These are phyloP conservation scores for Wickerhamiella occidentalis DNA, from an alignment of 805 yeast genomes.

Conservation along the genomic window DNA sequence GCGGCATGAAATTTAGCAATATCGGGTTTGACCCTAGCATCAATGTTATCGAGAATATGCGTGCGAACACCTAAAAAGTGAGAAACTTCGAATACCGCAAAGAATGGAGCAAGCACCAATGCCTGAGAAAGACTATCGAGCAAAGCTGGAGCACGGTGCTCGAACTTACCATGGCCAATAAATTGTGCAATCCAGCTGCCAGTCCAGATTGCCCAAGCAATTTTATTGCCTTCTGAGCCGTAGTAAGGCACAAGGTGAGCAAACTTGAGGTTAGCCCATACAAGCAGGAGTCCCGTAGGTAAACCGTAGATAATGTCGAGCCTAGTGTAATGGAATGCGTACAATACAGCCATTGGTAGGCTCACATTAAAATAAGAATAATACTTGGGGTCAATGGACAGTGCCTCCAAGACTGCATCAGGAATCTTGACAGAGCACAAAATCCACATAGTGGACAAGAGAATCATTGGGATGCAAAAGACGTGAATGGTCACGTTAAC, in stretches of 20 bases:
- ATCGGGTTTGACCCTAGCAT: conserved; percentile 30
- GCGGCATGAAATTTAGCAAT: conserved; percentile 21
- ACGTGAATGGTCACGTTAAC: conserved; percentile 66
- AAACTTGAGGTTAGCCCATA: conserved; percentile 23
- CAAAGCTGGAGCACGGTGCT: conserved; percentile 74
- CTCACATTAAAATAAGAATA: conserved; percentile 35
- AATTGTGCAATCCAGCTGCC: conserved; percentile 73
- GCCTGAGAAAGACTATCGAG: conserved; percentile 76
- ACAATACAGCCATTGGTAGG: conserved; percentile 34
- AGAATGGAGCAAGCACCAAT: conserved; percentile 79
- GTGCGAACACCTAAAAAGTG: conserved; percentile 53
- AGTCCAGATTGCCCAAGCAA: conserved; percentile 36
- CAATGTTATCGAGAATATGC: conserved; percentile 40
- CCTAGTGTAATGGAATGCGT: conserved; percentile 44
- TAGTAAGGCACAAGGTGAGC: conserved; percentile 23
- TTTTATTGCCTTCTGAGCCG: conserved; percentile 24
- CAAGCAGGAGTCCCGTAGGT: conserved; percentile 32
- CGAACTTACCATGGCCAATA: conserved; percentile 76
- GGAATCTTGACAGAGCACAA: conserved; percentile 25
- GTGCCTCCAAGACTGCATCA: conserved; percentile 1
- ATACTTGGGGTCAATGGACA: conserved; percentile 13
- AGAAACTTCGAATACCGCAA: conserved; percentile 67
- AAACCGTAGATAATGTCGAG: conserved; percentile 45
- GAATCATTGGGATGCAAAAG: conserved; percentile 67
- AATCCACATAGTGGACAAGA: conserved; percentile 41